Conservation (phyloP, 208 protist species). For the Acanthamoeba royreba region DNA sequence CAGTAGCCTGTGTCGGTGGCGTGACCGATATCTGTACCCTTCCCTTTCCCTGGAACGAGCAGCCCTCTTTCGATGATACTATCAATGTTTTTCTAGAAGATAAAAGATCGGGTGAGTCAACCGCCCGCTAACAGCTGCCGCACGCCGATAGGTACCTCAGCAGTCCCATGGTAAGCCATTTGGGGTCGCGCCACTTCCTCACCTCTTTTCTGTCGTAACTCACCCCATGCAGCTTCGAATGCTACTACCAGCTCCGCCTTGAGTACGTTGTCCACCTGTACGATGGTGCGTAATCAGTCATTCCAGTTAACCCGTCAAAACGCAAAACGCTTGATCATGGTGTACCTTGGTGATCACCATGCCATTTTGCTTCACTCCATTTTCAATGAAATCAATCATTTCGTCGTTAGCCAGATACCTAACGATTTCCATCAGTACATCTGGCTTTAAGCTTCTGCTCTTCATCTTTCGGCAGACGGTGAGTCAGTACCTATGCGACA, state of each 20-base stretch:
- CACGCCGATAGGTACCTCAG: background rate
- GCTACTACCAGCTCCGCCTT: background rate
- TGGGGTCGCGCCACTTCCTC: background rate
- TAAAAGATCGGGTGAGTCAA: background rate
- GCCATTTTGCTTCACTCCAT: background rate
- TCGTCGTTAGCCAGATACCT: background rate
- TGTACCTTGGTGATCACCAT: background rate
- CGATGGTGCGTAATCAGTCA: background rate
- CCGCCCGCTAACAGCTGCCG: no score
- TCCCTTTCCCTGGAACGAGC: background rate
- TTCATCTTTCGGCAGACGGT: background rate
- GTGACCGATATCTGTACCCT: background rate
- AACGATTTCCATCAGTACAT: background rate
- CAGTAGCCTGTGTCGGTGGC: constrained; percentile 10
- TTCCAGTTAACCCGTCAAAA: no score
- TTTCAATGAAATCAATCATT: background rate
- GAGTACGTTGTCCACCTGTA: background rate
- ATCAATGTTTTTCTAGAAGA: background rate
- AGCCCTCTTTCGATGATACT: background rate
- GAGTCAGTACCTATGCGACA: background rate
- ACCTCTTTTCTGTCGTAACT: background rate
- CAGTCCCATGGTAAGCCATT: background rate
- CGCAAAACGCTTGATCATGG: background rate
- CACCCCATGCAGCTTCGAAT: background rate
- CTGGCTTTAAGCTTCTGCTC: background rate